Evolutionary conservation across 2,329 filamentous ascomycete species (phyloP), one percentile per base, ranked within the genome.

Genomic region (Tolypocladium ovalisporum): DNA sequence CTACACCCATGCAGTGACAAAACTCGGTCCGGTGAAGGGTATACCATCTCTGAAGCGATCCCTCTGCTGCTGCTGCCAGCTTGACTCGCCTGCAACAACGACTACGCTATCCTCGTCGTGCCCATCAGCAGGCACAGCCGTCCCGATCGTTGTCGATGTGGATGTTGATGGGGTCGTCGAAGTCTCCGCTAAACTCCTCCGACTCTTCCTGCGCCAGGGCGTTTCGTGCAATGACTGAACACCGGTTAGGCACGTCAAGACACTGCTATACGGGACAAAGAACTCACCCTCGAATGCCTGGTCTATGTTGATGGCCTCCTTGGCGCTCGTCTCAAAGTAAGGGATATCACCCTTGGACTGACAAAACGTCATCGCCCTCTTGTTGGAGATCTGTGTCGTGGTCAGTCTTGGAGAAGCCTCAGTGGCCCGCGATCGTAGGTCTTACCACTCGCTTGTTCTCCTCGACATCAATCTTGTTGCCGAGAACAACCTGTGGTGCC

Each of bases 401-500:
- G 35, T 47, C 12, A 55, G 59, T 62, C 57, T 54, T 40, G 39
- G 24, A 35, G 12, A 13, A 7, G 22, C 19, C 8, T 7, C 8
- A 1, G 7, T 10, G 34, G 4, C 15, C 40, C 36, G 29, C 32
- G 32, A 24, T 40, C 40, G 13, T 5, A 56, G 4, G 35, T 73
- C 81, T 65, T 70, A 89, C 88, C 79, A 94, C 90, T 72, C 94
- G 84, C 81, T 97, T 97, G 80, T 88, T 96, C 76, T 97, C 94
- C 72, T 97, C 94, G 52, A 97, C 87, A 77, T 99, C 94, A 67
- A 99, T 96, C 82, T 99, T 99, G 82, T 99, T 99, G 58, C 94
- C 94, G 59, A 99, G 84, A 42, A 99, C 94, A 59, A 96, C 89
- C 89, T 93, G 64, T 35, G 58, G 27, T 37, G 7, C 44, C 37